Evolutionary conservation across 352 stramenopile genomes (phyloP), one percentile per base, ranked within the genome.

Genomic region (Phytophthora colocasiae): DNA sequence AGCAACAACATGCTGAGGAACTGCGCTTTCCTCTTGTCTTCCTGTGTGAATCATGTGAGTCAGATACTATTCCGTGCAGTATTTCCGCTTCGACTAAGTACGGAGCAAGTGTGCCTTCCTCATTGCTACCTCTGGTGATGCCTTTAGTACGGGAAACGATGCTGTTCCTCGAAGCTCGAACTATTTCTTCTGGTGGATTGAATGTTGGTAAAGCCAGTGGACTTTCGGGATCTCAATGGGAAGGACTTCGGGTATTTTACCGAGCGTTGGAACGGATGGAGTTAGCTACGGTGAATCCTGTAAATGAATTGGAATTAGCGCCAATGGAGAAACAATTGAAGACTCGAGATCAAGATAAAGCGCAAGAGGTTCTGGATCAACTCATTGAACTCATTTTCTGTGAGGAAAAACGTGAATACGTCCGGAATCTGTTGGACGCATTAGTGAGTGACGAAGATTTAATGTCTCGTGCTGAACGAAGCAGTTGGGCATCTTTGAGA

Each of bases 111-210:
- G 73, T 89, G 0, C 66, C 83, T 1, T 62, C 64, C 4, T 89
- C 79, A 10, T 59, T 90, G 41, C 59, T 92, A n/a, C 67, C 79
- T 11, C 66, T 92, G 1, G 74, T 84, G 38, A 78, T 85, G 69
- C 81, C 83, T 5, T 66, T 92, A 0, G 80, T 90, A 1, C 78
- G 87, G 58, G 83, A 92, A 61, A 80, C 83, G 4, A 90, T 76
- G 46, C 47, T 92, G 3, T 87, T 92, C 26, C 53, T 90, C 1
- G 75, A 89, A 41, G 73, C 83, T 19, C 83, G 83, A 12, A 66
- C 81, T 0, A 77, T 79, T 15, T 34, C 89, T 8, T 82, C 67
- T 3, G 75, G 58, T 41, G 69, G 41, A 19, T 46, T 77, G 4
- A 60, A 59, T 31, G 69, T 89, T 19, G 75, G 58, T 2, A 51